These are phyloP conservation scores for Alternaria consortialis DNA, from an alignment of 2,329 filamentous ascomycete genomes.

Conservation along the genomic window DNA sequence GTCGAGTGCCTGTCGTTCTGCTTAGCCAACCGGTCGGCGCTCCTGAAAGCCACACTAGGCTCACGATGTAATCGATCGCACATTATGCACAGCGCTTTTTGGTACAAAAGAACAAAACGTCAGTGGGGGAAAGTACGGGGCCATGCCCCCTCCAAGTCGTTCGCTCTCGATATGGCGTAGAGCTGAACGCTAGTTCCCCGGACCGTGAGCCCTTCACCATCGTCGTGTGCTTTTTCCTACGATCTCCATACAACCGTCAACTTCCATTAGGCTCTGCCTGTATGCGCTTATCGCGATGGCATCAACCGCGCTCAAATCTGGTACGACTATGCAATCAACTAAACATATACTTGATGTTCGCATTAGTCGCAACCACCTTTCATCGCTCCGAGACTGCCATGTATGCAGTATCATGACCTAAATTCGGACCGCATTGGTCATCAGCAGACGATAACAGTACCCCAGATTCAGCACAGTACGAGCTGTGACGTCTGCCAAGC, in stretches of 20 bases:
- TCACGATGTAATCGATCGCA: constrained; percentile 15
- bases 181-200: constrained; percentile 26
- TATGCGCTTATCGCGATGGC: constrained; percentile 5
- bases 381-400: constrained; percentile 15
- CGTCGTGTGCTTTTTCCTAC: constrained; percentile 30
- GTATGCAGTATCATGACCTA: constrained; percentile 18
- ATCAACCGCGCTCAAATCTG: neutral
- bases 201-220: constrained; percentile 38
- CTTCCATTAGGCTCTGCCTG: constrained; percentile 3
- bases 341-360: neutral
- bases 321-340: neutral
- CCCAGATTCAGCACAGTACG: constrained; percentile 21
- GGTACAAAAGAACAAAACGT: constrained; percentile 7
- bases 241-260: constrained; percentile 36
- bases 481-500: neutral
- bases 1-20: constrained; percentile 22
- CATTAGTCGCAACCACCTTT: constrained; percentile 20
- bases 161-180: constrained; percentile 26
- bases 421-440: constrained; percentile 9
- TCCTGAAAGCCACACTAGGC: constrained; percentile 20
- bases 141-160: constrained; percentile 3
- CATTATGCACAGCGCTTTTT: constrained; percentile 3
- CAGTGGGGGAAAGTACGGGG: neutral
- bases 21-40: constrained; percentile 6
- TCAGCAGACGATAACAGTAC: constrained; percentile 13